Percentiles rank a stretch among this genome's conserved stretches.
phyloP scores from a whole-genome alignment of 345 rosid genomes.

The Linum tenue region DNA sequence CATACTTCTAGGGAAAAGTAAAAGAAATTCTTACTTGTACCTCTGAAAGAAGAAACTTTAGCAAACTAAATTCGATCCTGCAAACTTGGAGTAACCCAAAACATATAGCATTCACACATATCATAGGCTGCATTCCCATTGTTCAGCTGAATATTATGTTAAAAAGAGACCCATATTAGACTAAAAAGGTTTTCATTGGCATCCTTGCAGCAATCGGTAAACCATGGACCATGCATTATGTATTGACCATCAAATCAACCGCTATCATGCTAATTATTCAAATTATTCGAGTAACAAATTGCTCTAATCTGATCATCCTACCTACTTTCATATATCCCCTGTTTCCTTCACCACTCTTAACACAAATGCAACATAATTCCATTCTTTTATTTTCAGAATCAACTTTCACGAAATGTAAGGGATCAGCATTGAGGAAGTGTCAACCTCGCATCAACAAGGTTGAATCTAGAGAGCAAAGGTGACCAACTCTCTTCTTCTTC shows the following conservation, averaged over 20 bases:
- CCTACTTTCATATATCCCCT: not conserved
- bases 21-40: constrained; percentile 50
- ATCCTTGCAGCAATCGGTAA: not conserved
- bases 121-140: constrained; percentile 10
- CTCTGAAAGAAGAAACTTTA: constrained; percentile 39
- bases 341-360: not conserved
- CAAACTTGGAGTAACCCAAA: constrained; percentile 35
- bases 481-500: not conserved
- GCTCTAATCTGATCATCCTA: not conserved
- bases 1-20: constrained; percentile 16
- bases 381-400: not conserved
- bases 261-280: not conserved
- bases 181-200: not conserved
- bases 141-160: not conserved
- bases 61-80: constrained; percentile 49
- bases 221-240: not conserved
- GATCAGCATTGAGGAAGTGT: not conserved
- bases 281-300: not conserved
- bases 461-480: not conserved
- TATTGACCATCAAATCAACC: not conserved
- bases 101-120: constrained; percentile 22
- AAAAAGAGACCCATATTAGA: not conserved
- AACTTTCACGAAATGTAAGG: not conserved
- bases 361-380: not conserved
- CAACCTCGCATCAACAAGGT: not conserved